Percentiles rank a stretch among this genome's conserved stretches.
These are phyloP conservation scores for Gaeumannomyces sp. DNA, from an alignment of 2,329 filamentous ascomycete species.

Conservation along the genomic window DNA sequence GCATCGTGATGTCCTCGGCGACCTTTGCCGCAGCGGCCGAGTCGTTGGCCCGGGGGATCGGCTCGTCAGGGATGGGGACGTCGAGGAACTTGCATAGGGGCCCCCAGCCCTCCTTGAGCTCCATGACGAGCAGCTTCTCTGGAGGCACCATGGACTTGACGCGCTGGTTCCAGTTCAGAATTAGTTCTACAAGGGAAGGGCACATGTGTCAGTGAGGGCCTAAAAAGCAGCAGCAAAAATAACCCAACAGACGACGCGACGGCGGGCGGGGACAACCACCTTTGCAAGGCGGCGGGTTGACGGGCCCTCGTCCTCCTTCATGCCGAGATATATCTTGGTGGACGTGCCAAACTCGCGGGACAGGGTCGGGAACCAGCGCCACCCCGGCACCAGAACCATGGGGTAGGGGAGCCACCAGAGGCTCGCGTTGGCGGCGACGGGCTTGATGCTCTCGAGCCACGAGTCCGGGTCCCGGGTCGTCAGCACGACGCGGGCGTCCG, in stretches of 20 bases:
- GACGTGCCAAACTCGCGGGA: conserved; percentile 7
- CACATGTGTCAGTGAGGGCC: neutral
- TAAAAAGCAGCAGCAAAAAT: neutral
- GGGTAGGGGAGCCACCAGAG: conserved; percentile 6
- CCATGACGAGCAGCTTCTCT: conserved; percentile 21
- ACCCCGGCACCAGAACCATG: conserved; percentile 10
- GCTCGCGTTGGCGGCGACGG: conserved; percentile 9
- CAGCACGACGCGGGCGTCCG: conserved; percentile 36
- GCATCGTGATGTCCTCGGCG: conserved; percentile 9
- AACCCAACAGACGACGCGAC: neutral
- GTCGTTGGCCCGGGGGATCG: conserved; percentile 25
- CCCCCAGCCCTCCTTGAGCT: conserved; percentile 26
- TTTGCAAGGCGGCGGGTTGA: conserved; percentile 8
- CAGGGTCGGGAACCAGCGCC: conserved; percentile 10
- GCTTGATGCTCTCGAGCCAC: conserved; percentile 24
- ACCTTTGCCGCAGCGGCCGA: conserved; percentile 13
- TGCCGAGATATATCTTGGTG: conserved; percentile 3
- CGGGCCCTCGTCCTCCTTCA: neutral
- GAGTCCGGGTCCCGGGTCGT: conserved; percentile 25
- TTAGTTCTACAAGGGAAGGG: conserved; percentile 1
- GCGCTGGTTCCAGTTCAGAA: conserved; percentile 7
- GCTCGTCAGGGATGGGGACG: conserved; percentile 23
- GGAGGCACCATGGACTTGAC: conserved; percentile 17
- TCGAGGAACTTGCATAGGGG: conserved; percentile 26
- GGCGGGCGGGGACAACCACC: neutral